Conservation (phyloP, 1,284 basidiomycete genomes). For the Puccinia brachypodii region DNA sequence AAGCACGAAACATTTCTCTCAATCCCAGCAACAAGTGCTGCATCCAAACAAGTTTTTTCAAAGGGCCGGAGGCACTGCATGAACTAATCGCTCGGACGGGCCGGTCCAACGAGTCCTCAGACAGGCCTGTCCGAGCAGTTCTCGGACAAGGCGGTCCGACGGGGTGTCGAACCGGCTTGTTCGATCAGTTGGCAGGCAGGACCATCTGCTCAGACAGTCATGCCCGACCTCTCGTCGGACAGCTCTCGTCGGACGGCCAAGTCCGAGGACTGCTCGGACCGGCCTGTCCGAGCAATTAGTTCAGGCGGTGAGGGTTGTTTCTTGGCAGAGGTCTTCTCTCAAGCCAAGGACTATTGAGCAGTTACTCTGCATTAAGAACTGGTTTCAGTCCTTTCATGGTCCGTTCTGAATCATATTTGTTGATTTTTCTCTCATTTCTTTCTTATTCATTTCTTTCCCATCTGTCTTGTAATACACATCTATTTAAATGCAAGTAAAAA, state of each 20-base stretch:
- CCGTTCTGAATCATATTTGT: not conserved
- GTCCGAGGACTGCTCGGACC: not conserved
- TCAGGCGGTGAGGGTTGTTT: not conserved
- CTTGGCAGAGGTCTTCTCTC: not conserved
- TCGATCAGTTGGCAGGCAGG: not conserved
- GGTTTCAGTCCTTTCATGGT: not conserved
- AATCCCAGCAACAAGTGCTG: not conserved
- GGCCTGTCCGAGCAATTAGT: not conserved
- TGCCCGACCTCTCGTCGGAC: not conserved
- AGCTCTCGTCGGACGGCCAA: not conserved
- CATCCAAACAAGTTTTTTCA: not conserved
- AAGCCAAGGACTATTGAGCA: not conserved
- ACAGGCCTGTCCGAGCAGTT: not conserved
- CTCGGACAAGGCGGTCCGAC: not conserved
- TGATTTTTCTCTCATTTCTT: not conserved
- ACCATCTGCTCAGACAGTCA: not conserved
- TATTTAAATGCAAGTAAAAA: not conserved
- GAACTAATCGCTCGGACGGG: too few species aligned
- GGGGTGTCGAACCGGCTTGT: not conserved
- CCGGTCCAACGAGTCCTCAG: not conserved
- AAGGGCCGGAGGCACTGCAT: too few species aligned
- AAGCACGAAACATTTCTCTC: not conserved
- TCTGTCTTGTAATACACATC: not conserved
- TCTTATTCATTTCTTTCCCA: not conserved
- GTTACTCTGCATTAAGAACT: not conserved